Evolutionary conservation across 148 eudicot genomes (phyloP), one percentile per base, ranked within the genome.

Genomic region (Chenopodium berlandieri): DNA sequence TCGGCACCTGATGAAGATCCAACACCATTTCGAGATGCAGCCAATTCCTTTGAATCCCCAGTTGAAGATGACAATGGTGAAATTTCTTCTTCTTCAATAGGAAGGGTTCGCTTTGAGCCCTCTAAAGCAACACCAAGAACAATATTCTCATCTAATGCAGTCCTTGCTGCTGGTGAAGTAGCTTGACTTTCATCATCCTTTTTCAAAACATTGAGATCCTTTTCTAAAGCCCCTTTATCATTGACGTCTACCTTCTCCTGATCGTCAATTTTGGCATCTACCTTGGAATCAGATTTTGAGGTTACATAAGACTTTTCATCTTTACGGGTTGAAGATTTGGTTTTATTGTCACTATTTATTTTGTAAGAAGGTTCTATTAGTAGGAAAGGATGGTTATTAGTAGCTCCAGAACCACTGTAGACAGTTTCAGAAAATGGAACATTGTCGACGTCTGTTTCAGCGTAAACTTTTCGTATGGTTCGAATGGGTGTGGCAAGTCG

Each of bases 91-190:
- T 95, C 98, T 76, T 93, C 97, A 52, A 95, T 92, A 7, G 97
- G 97, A 54, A 95, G 92, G 58, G 97, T 95, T 88, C 97, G 91
- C 79, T 93, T 95, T 54, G 99, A 93, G 48, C 98, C 97, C 60
- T 93, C 98, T 78, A 95, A 84, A 76, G 98, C 98, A 86, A 95
- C 98, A 56, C 97, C 97, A 19, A 95, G 94, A 79, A 95, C 93
- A 48, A 95, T 91, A 79, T 93, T 95, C 77, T 95, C 98, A 87
- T 95, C 97, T 85, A 93, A 84, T 52, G 85, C 81, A 8, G 93
- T 84, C 75, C 90, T 87, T 64, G 91, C 69, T 44, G 89, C 63
- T 47, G 84, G 84, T 48, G 82, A 78, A 4, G 80, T 48, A 31
- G 48, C 75, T 6, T 85, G 74, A 52, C 70, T 80, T 75, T 84